Percentiles rank a stretch among this genome's conserved stretches.
phyloP scores from a whole-genome alignment of 139 green algal species.

The Picochlorum costavermella region DNA sequence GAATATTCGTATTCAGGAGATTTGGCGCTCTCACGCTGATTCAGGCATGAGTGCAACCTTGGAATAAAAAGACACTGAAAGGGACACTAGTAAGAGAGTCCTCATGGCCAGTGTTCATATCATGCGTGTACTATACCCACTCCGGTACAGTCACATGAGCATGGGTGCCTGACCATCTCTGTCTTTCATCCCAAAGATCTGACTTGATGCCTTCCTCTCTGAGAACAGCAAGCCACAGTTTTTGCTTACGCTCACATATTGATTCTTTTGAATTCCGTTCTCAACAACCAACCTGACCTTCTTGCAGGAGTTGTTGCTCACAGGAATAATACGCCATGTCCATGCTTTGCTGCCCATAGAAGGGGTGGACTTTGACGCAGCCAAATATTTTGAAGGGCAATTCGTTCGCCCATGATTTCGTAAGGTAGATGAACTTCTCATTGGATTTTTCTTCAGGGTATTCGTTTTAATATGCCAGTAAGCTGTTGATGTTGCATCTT shows the following conservation, averaged over 20 bases:
- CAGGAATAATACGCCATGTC: conserved; percentile 2
- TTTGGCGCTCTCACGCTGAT: no score
- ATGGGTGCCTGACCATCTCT: background rate
- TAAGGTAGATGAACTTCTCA: conserved; percentile 1
- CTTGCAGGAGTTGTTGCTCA: background rate
- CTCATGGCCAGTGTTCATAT: background rate
- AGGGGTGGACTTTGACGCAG: background rate
- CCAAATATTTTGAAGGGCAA: conserved; percentile 6
- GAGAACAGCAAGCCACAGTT: background rate
- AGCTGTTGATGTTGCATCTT: background rate
- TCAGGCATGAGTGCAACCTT: background rate
- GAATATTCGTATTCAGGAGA: background rate
- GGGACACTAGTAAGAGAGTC: background rate
- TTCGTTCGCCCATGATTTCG: background rate
- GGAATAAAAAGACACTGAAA: background rate
- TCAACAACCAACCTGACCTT: conserved; percentile 2
- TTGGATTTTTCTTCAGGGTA: background rate
- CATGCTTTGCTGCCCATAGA: background rate
- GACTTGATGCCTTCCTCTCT: conserved; percentile 2
- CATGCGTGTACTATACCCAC: background rate
- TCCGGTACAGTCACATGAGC: background rate
- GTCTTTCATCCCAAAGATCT: conserved; percentile 4
- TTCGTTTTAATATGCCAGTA: background rate
- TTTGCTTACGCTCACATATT: conserved; percentile 1
- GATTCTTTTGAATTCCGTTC: background rate